Conservation (phyloP, 2,329 filamentous ascomycete species). For the Aureobasidium sp. region DNA sequence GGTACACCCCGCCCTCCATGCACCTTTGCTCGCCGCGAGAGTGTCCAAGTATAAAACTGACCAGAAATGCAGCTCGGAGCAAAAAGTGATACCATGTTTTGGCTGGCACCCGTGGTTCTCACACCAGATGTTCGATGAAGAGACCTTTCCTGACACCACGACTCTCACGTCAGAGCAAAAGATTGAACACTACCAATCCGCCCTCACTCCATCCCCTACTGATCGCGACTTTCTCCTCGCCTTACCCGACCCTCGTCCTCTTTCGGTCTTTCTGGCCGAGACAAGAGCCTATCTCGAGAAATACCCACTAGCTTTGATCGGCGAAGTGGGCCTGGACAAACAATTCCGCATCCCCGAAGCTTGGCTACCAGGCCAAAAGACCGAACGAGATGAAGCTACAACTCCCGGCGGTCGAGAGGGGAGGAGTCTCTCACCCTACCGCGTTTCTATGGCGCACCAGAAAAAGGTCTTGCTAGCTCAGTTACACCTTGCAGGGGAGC, state of each 20-base stretch:
- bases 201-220: slow-evolving; percentile 50
- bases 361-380: slow-evolving; percentile 37
- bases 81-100: slow-evolving; percentile 60
- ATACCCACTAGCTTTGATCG: slow-evolving; percentile 58
- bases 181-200: slow-evolving; percentile 55
- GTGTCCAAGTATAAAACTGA: background rate
- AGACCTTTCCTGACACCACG: slow-evolving; percentile 22
- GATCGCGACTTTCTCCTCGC: slow-evolving; percentile 39
- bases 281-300: slow-evolving; percentile 47
- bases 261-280: slow-evolving; percentile 50
- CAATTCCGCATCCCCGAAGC: slow-evolving; percentile 62
- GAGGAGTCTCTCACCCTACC: slow-evolving; percentile 56
- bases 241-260: slow-evolving; percentile 52
- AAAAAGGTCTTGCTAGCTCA: slow-evolving; percentile 56
- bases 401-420: slow-evolving; percentile 66
- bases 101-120: slow-evolving; percentile 88
- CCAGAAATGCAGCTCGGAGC: slow-evolving; percentile 20
- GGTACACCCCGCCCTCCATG: background rate
- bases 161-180: slow-evolving; percentile 34
- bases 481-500: slow-evolving; percentile 60
- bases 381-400: slow-evolving; percentile 38
- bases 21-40: background rate
- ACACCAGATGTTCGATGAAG: slow-evolving; percentile 62
- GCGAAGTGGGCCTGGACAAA: slow-evolving; percentile 71
- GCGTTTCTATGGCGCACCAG: slow-evolving; percentile 62